Conservation (phyloP, 2,329 filamentous ascomycete species). For the Monosporascus sp. region DNA sequence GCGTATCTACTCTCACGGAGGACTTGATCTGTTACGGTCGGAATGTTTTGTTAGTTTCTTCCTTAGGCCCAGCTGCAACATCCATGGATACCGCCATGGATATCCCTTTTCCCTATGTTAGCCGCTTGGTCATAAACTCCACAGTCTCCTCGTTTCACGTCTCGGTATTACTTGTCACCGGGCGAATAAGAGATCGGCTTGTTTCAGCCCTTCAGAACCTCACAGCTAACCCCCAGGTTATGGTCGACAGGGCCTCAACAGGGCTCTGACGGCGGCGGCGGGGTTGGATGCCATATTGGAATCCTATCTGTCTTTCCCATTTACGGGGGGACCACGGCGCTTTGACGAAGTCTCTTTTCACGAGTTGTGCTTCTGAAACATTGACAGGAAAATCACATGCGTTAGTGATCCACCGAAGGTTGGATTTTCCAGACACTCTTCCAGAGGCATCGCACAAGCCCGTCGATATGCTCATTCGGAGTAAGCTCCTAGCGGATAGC, state of each 20-base stretch:
- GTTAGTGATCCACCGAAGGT: background rate
- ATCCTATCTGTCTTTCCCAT: background rate
- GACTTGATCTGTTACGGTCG: too few species aligned
- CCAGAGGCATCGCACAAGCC: background rate
- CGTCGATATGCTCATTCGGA: background rate
- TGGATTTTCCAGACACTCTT: background rate
- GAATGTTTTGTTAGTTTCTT: too few species aligned
- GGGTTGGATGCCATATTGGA: too few species aligned
- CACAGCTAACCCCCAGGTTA: background rate
- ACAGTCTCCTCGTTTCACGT: background rate
- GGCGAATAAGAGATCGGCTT: background rate
- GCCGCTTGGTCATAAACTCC: background rate
- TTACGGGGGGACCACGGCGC: background rate
- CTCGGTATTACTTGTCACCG: background rate
- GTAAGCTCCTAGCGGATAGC: background rate
- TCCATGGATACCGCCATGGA: too few species aligned
- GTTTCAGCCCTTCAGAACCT: background rate
- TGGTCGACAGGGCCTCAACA: background rate
- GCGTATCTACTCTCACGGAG: too few species aligned
- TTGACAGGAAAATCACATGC: background rate
- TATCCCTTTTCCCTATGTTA: background rate
- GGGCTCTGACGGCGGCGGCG: background rate
- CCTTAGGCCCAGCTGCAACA: too few species aligned
- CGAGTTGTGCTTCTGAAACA: background rate
- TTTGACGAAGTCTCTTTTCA: background rate